A percentile compares a stretch with the other conserved stretches of the same genome.
phyloP scores from a whole-genome alignment of 139 green algal species.

The Mesotaenium endlicherianum region DNA sequence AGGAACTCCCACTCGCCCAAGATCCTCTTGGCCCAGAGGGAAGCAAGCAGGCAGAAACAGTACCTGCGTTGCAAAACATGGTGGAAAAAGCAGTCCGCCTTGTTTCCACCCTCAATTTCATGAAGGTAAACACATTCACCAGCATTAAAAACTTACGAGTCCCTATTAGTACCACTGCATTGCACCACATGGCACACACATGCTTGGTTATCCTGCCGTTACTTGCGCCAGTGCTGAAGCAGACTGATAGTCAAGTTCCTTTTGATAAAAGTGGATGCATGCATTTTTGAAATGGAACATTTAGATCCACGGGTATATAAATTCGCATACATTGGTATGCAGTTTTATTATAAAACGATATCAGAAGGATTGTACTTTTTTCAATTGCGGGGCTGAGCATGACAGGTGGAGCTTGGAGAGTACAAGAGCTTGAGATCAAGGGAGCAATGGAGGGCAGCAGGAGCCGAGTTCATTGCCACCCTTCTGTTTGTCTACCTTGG shows the following conservation, averaged over 20 bases:
- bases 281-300: neutral
- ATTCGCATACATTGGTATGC: neutral
- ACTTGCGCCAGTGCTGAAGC: neutral
- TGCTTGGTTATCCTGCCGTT: neutral
- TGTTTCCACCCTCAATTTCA: constrained; percentile 27
- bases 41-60: no score
- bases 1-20: no score
- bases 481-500: constrained; percentile 45
- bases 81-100: constrained; percentile 16
- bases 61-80: constrained; percentile 20
- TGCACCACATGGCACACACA: no score
- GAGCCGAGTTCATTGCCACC: constrained; percentile 45
- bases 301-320: no score
- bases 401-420: constrained; percentile 12
- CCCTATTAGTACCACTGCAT: neutral
- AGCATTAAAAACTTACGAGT: neutral
- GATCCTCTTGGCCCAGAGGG: no score
- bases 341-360: neutral
- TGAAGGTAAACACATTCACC: constrained; percentile 9
- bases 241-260: neutral
- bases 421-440: constrained; percentile 3
- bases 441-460: constrained; percentile 26
- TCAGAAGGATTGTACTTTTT: neutral
- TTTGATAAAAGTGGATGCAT: neutral
- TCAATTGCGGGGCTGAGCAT: neutral